Base-by-base conservation (phyloP, 345 rosid genomes). In the Citrus hindsii region DNA sequence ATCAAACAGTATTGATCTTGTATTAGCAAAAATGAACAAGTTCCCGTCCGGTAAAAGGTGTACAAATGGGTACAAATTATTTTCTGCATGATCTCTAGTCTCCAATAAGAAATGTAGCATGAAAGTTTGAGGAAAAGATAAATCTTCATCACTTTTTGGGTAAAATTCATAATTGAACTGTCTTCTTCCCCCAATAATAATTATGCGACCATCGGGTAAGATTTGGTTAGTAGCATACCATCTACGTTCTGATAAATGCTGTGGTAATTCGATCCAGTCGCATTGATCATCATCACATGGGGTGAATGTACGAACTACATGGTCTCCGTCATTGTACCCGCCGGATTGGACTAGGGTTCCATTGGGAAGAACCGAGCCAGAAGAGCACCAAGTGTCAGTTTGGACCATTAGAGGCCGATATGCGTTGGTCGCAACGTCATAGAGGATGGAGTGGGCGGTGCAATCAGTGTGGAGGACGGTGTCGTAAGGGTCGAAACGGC, bases 371-470 rank as follows among this genome's bases (percentile, higher is more conserved):
- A 91, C 82, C 0, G 98, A 85, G 1, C 97, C 99, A 0, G 98
- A 95, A 1, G 99, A 95, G 85, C 99, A 92, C 97, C 97, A 95
- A 19, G 93, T 87, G 77, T 95, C 98, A 13, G 88, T 92, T 13
- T 73, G 87, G 55, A 93, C 86, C 82, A 77, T 86, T 1, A 95
- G 85, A 14, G 99, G 93, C 0, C 92, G 94, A 64, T 78, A 88
- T 0, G 83, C 74, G 77, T 92, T 89, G 30, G 90, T 84, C 62
- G 56, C 25, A 59, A 88, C 71, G 67, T 95, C 94, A 56, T 91
- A 95, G 37, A 92, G 82, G n/a, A 93, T 66, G 8, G 97, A 92
- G 74, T 95, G 99, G 4, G 98, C 99, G 0, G 93, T 89, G 87
- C 99, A 95, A 71, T 95, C 97, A 1, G 76, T 65, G 61, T 28